Conservation (phyloP, 495 filamentous ascomycete genomes). For the Trichodelitschia bisporula region DNA sequence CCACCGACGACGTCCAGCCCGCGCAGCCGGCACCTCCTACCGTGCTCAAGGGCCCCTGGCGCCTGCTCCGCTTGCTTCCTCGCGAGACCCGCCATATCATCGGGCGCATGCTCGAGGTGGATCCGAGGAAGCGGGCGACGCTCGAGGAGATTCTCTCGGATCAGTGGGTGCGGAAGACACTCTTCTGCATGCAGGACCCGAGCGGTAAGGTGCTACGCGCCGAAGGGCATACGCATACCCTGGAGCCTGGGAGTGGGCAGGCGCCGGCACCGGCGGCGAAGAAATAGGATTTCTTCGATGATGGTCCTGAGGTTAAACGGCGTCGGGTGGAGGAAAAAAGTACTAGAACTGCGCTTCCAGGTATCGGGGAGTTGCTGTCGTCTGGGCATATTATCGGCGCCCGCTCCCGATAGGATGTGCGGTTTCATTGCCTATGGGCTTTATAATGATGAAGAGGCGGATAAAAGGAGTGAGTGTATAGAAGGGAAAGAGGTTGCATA, state of each 20-base stretch:
- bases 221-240: conserved; percentile 33
- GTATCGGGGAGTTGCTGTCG: too few relatives aligned
- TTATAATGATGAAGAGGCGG: too few relatives aligned
- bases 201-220: conserved; percentile 27
- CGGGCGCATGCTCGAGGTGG: conserved; percentile 73
- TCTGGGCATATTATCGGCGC: too few relatives aligned
- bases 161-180: conserved; percentile 61
- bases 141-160: conserved; percentile 69
- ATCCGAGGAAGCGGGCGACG: conserved; percentile 60
- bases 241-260: conserved; percentile 34
- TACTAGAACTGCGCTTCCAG: too few relatives aligned
- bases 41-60: conserved; percentile 86
- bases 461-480: too few relatives aligned
- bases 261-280: too few relatives aligned
- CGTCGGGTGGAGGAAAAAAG: too few relatives aligned
- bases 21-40: conserved; percentile 9
- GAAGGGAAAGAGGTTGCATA: too few relatives aligned
- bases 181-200: conserved; percentile 35
- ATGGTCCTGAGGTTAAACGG: too few relatives aligned
- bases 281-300: too few relatives aligned
- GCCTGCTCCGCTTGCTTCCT: conserved; percentile 73
- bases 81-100: conserved; percentile 79
- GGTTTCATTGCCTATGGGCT: too few relatives aligned
- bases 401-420: too few relatives aligned
- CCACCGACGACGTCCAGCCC: conserved; percentile 1